A percentile compares a stretch with the other conserved stretches of the same genome.
Conservation (phyloP, 2,329 filamentous ascomycete species). For the Rutstroemia sp. region DNA sequence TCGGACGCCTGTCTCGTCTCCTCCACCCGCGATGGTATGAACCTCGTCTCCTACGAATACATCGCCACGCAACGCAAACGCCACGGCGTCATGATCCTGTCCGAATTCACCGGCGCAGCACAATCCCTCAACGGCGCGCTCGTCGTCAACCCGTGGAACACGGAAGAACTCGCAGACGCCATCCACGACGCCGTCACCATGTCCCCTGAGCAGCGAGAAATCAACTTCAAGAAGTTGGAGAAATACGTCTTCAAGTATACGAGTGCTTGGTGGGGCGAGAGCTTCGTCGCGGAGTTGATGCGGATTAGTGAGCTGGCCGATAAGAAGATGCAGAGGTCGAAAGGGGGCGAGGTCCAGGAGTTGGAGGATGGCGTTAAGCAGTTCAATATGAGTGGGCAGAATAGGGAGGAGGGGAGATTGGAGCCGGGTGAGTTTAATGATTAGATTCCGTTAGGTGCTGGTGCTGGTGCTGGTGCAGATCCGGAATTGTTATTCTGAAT, state of each 20-base stretch:
- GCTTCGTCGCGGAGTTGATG: conserved; percentile 75
- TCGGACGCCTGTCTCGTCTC: conserved; percentile 90
- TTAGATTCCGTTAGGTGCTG: not conserved
- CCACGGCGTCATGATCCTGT: conserved; percentile 89
- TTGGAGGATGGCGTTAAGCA: conserved; percentile 14
- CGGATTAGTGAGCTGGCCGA: conserved; percentile 28
- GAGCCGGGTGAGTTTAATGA: conserved; percentile 9
- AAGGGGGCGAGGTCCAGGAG: conserved; percentile 10
- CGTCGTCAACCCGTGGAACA: conserved; percentile 98
- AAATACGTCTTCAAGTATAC: conserved; percentile 98
- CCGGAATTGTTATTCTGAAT: no score
- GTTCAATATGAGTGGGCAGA: conserved; percentile 10
- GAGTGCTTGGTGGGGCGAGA: conserved; percentile 92
- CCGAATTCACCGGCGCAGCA: conserved; percentile 92
- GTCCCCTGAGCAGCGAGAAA: conserved; percentile 76
- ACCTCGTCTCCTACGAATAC: conserved; percentile 96
- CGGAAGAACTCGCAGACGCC: conserved; percentile 85
- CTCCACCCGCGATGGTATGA: conserved; percentile 98
- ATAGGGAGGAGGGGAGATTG: conserved; percentile 8
- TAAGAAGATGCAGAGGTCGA: conserved; percentile 24
- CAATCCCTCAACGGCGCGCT: conserved; percentile 90
- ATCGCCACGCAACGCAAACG: conserved; percentile 87
- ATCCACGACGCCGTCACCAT: conserved; percentile 97
- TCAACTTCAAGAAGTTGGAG: conserved; percentile 86
- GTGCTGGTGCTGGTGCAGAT: not conserved